Evolutionary conservation across 1,284 basidiomycete genomes (phyloP).

Genomic region (Xerocomus amazonicus): DNA sequence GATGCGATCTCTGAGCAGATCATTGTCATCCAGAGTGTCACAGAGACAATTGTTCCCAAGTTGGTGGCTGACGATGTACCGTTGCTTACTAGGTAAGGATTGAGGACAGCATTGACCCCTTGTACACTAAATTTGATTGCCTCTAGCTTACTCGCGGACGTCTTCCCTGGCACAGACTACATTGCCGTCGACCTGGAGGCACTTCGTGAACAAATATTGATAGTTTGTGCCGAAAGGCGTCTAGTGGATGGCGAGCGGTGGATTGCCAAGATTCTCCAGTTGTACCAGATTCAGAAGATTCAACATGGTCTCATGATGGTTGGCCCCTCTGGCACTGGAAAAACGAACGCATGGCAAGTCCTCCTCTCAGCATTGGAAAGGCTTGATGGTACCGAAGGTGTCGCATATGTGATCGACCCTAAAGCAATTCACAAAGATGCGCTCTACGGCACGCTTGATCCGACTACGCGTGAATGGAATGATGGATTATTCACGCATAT

Average conservation of each 20-base stretch:
- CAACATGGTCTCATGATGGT: constrained; percentile 99
- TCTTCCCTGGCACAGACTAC: constrained; percentile 96
- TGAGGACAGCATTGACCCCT: neutral
- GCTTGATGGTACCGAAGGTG: constrained; percentile 88
- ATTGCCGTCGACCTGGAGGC: constrained; percentile 85
- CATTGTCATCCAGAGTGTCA: constrained; percentile 98
- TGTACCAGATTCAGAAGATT: constrained; percentile 99
- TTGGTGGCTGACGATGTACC: constrained; percentile 97
- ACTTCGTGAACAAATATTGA: constrained; percentile 79
- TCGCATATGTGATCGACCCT: constrained; percentile 97
- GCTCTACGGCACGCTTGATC: constrained; percentile 95
- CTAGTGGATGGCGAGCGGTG: constrained; percentile 86
- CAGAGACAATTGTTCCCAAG: constrained; percentile 98
- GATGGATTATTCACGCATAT: constrained; percentile 99
- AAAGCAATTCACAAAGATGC: constrained; percentile 99
- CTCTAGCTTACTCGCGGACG: constrained; percentile 85
- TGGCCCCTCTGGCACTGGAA: constrained; percentile 94
- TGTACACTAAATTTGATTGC: constrained; percentile 8
- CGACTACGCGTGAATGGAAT: constrained; percentile 98
- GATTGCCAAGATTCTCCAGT: constrained; percentile 94
- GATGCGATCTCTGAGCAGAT: constrained; percentile 86
- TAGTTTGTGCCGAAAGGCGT: constrained; percentile 85
- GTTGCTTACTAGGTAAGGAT: constrained; percentile 76
- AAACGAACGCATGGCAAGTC: constrained; percentile 97
- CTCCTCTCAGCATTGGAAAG: constrained; percentile 88